Percentiles rank a stretch among this genome's conserved stretches.
Conservation (phyloP, 2,329 filamentous ascomycete genomes). For the Lasiodiplodia sp. region DNA sequence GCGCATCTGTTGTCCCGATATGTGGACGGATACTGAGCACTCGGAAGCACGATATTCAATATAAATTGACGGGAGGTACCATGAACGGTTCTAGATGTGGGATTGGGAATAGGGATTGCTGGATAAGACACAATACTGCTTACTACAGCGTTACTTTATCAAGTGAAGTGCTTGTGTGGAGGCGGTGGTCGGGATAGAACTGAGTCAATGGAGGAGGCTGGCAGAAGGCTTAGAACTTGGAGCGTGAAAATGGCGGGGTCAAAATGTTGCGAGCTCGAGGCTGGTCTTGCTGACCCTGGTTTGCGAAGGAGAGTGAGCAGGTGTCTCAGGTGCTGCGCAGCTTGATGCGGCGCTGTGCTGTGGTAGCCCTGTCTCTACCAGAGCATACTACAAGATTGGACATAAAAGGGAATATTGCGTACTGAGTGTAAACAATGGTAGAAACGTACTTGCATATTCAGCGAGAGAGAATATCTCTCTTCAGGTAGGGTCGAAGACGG, state of each 20-base stretch:
- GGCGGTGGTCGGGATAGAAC: not conserved
- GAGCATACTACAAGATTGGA: not conserved
- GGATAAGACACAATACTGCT: no score
- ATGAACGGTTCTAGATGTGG: no score
- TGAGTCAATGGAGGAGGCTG: not conserved
- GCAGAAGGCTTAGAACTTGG: not conserved
- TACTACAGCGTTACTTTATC: no score
- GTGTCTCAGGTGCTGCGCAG: not conserved
- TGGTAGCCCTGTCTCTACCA: not conserved
- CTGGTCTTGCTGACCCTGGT: not conserved
- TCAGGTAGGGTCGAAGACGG: no score
- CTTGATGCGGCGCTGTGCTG: not conserved
- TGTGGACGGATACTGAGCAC: not conserved
- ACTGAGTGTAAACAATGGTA: no score
- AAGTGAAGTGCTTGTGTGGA: no score
- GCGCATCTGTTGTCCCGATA: not conserved
- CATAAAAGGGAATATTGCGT: no score
- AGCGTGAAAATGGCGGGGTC: not conserved
- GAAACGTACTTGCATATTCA: no score
- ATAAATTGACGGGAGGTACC: no score
- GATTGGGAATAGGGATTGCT: no score
- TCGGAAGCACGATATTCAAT: no score
- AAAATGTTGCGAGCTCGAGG: not conserved
- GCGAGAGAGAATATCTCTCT: no score
- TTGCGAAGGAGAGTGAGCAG: not conserved